Evolutionary conservation across 140 eudicot species (phyloP), one percentile per base, ranked within the genome.

Genomic region (Oenanthe javanica): DNA sequence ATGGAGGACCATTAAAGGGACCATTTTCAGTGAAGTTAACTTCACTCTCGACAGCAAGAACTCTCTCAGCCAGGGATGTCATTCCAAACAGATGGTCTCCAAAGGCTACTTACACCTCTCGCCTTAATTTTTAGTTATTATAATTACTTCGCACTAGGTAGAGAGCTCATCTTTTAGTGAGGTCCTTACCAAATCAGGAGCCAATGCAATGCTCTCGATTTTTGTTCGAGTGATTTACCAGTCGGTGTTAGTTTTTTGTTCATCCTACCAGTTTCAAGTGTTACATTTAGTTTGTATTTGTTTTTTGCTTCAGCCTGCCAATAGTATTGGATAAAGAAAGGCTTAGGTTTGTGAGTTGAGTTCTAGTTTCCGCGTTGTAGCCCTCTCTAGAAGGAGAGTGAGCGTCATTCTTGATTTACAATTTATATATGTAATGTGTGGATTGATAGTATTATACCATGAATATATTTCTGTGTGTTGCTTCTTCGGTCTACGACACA

Each of bases 341-440:
- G 73, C 73, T 67, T 31, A 27, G 73, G 46, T 67, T 67, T 67
- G 73, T 36, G 21, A 67, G 43, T 67, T 38, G 43, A 67, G 73
- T 67, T 67, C 7, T 67, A 67, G 73, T 67, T 31, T 67, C 73
- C 31, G 73, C 18, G 31, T 27, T 67, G 73, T 67, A 67, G 73
- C 73, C 73, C 73, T 67, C 73, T 67, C 73, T 43, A 27, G 9
- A 67, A 67, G 73, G 73, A 67, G 73, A 67, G 73, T 38, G 73
- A 67, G 73, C 73, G 73, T 61, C 69, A 9, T 67, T 67, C 73
- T 67, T 67, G 21, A 67, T 67, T 67, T 25, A 12, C 45, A 67
- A 67, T 67, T 66, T 67, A 31, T 67, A 36, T 11, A 14, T 67
- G 73, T 67, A 67, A 67, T 67, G 46, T 31, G 36, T 21, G 69